A percentile compares a stretch with the other conserved stretches of the same genome.
Conservation (phyloP, 164 flowering plant genomes). For the Liquidambar formosana region DNA sequence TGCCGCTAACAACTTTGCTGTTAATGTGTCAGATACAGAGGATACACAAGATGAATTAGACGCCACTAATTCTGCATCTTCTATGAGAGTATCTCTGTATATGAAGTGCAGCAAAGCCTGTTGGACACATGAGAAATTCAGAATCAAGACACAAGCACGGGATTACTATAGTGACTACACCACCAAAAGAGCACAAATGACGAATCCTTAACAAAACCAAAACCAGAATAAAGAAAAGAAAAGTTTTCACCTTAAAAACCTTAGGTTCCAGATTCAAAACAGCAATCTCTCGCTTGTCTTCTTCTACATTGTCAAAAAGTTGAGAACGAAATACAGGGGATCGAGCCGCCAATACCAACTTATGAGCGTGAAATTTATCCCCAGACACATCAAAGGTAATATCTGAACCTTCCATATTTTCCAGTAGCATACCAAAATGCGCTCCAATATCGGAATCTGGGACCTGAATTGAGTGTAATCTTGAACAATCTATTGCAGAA, state of each 20-base stretch:
- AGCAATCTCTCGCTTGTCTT: constrained; percentile 51
- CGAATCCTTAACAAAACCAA: too few species aligned
- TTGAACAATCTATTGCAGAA: constrained; percentile 71
- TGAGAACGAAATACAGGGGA: constrained; percentile 73
- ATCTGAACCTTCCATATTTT: constrained; percentile 86
- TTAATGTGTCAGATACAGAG: constrained; percentile 57
- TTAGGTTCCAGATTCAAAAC: constrained; percentile 76
- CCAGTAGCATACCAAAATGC: constrained; percentile 79
- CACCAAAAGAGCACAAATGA: too few species aligned
- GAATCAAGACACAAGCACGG: too few species aligned
- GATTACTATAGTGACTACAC: too few species aligned
- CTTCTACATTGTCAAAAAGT: constrained; percentile 47
- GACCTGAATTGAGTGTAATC: constrained; percentile 63
- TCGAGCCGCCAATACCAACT: constrained; percentile 87
- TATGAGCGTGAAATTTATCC: constrained; percentile 85
- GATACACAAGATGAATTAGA: constrained; percentile 53
- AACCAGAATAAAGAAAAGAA: not conserved
- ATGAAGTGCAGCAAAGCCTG: constrained; percentile 92
- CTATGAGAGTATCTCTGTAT: constrained; percentile 69
- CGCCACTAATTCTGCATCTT: constrained; percentile 54
- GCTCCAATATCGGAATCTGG: constrained; percentile 84
- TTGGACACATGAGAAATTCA: too few species aligned
- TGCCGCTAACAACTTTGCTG: constrained; percentile 72
- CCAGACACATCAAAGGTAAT: constrained; percentile 77
- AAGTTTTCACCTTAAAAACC: constrained; percentile 73